Base-by-base conservation (phyloP, 2,329 filamentous ascomycete species). In the Fusarium pseudocircinatum region DNA sequence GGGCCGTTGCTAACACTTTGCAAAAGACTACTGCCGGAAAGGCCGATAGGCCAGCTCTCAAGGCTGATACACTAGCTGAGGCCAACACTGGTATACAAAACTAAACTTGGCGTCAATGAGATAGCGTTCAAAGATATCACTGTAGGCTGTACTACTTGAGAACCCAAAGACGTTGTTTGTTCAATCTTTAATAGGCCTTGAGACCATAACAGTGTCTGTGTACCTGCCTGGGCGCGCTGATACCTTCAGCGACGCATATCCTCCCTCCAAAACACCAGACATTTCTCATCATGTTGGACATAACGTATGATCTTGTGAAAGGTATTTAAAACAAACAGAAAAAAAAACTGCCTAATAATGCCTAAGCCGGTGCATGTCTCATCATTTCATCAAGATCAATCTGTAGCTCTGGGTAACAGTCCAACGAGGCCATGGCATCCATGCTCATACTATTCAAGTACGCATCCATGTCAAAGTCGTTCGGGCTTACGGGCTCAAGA, bases 321-420 rank as follows among this genome's bases (percentile, higher is more conserved):
- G 42, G 6, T 7, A 9, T 22, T 15, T 10, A 6, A 34, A 34
- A 14, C 34, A 36, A 16, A 7, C 16, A 36, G 34, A 16, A 36
- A 34, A 1, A 16, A 34, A 36, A 36, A 16, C 34, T 36, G 34
- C 34, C 9, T 15, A 36, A 8, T 6, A 20, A 18, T 14, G 3
- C 18, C 42, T 40, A 63, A 18, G 4, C 9, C 9, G 60, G 52
- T 16, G 34, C 42, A 14, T 60, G 53, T 26, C 53, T 34, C 42
- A 63, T 59, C 42, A 60, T 63, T 20, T 63, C 60, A 16, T 63
- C 60, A 24, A 63, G 32, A 36, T 63, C 60, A 36, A 60, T 63
- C 30, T 63, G 60, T 16, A 60, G n/a, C 16, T 63, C 60, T 2
- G 60, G 60, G 22, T 63, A 63, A 24, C 60, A 63, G 9, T 63